Conservation (phyloP, 1,284 basidiomycete species). For the Phellopilus nigrolimitatus region DNA sequence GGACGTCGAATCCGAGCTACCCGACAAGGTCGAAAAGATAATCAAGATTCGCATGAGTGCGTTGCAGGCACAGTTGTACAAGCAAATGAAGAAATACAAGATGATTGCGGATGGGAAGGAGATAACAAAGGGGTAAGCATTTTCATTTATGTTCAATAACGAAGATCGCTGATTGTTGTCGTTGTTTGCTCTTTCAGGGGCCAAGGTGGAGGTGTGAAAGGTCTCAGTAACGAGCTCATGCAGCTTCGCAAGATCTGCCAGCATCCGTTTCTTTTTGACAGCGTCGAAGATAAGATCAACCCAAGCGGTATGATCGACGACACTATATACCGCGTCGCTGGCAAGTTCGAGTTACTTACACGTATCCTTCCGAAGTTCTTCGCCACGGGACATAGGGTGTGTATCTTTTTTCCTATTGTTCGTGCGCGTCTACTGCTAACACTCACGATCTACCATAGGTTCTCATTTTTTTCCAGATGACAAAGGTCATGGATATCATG, state of each 20-base stretch:
- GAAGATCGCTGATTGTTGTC: constrained; percentile 4
- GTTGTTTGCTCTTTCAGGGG: constrained; percentile 32
- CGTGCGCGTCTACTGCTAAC: constrained; percentile 15
- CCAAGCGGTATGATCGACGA: constrained; percentile 80
- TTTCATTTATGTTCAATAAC: constrained; percentile 1
- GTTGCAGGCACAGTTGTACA: constrained; percentile 92
- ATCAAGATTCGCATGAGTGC: constrained; percentile 98
- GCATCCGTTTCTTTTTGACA: constrained; percentile 94
- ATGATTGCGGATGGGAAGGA: constrained; percentile 90
- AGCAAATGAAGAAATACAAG: constrained; percentile 97
- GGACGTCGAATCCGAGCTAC: constrained; percentile 96
- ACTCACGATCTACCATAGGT: constrained; percentile 53
- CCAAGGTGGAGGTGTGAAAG: constrained; percentile 74
- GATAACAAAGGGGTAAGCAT: constrained; percentile 61
- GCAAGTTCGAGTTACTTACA: constrained; percentile 95
- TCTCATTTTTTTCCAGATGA: constrained; percentile 99
- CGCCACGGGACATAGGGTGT: constrained; percentile 83
- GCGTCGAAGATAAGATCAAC: constrained; percentile 91
- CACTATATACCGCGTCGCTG: constrained; percentile 82
- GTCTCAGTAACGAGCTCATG: constrained; percentile 97
- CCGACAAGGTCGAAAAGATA: constrained; percentile 99
- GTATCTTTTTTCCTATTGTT: constrained; percentile 21
- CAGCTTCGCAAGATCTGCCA: constrained; percentile 99
- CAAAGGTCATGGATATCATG: constrained; percentile 99
- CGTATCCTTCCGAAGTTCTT: constrained; percentile 96